Evolutionary conservation across 495 filamentous ascomycete genomes (phyloP).

Genomic region (Monascus purpureus): DNA sequence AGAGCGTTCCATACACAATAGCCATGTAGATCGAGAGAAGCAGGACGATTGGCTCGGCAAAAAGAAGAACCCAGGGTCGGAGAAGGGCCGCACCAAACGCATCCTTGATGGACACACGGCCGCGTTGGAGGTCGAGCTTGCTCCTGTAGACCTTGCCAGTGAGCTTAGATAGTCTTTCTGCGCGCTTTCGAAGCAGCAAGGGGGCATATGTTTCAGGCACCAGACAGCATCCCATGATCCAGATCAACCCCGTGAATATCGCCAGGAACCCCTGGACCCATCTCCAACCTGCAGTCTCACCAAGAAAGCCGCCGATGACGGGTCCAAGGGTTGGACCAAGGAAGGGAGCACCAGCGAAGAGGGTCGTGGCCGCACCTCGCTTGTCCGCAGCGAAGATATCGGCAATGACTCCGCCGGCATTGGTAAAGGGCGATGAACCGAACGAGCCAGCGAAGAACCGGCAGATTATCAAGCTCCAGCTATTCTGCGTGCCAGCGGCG

Average conservation of each 20-base stretch:
- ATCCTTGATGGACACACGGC: constrained; percentile 1
- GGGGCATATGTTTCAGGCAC: constrained; percentile 59
- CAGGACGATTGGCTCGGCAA: constrained; percentile 11
- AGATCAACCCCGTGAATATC: constrained; percentile 35
- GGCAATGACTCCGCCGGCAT: constrained; percentile 45
- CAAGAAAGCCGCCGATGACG: constrained; percentile 40
- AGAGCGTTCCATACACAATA: constrained; percentile 50
- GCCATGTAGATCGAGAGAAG: constrained; percentile 38
- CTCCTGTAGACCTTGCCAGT: constrained; percentile 26
- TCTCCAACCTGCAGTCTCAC: constrained; percentile 31
- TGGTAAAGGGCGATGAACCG: too few species aligned
- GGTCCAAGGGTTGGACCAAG: constrained; percentile 36
- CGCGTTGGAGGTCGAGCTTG: constrained; percentile 2
- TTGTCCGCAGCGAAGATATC: constrained; percentile 40
- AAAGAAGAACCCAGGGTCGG: constrained; percentile 12
- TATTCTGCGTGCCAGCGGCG: constrained; percentile 38
- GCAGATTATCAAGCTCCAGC: constrained; percentile 40
- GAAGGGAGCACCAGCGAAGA: constrained; percentile 40
- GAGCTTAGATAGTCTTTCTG: constrained; percentile 39
- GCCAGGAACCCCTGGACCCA: constrained; percentile 38
- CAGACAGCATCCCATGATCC: constrained; percentile 47
- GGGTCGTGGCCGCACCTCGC: constrained; percentile 34
- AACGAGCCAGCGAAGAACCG: constrained; percentile 51
- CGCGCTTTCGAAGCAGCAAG: constrained; percentile 43
- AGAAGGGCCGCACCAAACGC: constrained; percentile 6